Evolutionary conservation across 148 eudicot species (phyloP).

Genomic region (Camellia sinensis): DNA sequence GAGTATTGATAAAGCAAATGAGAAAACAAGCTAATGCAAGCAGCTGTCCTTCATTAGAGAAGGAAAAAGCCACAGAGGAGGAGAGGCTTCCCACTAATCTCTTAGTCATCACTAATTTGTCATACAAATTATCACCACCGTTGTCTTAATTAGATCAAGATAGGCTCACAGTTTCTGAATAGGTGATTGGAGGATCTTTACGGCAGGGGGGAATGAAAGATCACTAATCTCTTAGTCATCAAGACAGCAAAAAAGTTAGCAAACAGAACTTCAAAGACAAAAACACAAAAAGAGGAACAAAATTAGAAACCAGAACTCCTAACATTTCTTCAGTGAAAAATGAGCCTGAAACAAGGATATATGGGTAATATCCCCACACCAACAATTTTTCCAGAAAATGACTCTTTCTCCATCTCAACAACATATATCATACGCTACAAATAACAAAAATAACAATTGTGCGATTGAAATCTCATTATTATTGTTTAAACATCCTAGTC

Average conservation of each 20-base stretch:
- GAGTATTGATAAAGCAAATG: too few species aligned
- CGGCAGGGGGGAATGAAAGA: background rate
- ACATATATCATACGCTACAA: background rate
- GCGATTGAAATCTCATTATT: background rate
- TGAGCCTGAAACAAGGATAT: background rate
- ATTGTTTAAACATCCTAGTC: background rate
- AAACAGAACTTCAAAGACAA: background rate
- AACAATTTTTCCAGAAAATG: background rate
- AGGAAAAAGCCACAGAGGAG: background rate
- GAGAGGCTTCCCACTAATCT: background rate
- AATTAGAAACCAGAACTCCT: background rate
- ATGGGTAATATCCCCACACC: background rate
- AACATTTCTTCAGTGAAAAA: background rate
- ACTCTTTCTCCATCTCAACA: background rate
- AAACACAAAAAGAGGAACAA: background rate
- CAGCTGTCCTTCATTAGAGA: background rate
- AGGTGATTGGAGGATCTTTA: background rate
- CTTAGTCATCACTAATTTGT: too few species aligned
- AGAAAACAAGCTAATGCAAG: too few species aligned
- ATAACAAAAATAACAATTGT: background rate
- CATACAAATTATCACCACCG: background rate
- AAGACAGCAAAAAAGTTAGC: background rate
- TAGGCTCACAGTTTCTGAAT: background rate
- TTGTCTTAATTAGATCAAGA: background rate
- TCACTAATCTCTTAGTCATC: background rate